These are phyloP conservation scores for Neonothopanus nambi DNA, from an alignment of 1,284 basidiomycete genomes.

Conservation along the genomic window DNA sequence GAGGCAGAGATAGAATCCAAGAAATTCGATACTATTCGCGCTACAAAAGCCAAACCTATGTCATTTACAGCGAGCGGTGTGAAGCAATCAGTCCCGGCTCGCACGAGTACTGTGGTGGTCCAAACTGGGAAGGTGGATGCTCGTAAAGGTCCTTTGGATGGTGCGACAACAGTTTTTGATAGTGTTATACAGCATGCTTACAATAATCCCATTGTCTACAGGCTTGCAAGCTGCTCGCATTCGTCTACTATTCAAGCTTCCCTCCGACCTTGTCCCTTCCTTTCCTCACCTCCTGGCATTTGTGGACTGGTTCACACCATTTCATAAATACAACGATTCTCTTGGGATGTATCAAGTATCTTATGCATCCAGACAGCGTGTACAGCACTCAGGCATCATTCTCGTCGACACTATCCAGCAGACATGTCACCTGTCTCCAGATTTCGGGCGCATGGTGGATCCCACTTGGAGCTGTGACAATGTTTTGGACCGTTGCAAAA, in stretches of 20 bases:
- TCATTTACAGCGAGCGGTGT: not conserved
- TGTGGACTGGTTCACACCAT: conserved; percentile 19
- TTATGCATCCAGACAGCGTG: conserved; percentile 1
- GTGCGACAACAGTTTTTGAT: not conserved
- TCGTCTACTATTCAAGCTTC: conserved; percentile 14
- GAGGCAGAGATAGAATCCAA: not conserved
- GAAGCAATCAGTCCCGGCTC: not conserved
- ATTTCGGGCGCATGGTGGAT: not conserved
- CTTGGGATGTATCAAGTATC: conserved; percentile 13
- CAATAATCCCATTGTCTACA: not conserved
- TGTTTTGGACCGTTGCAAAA: not conserved
- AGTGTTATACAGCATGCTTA: not conserved
- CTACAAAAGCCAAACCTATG: not conserved
- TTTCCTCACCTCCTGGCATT: conserved; percentile 8
- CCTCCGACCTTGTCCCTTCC: conserved; percentile 3
- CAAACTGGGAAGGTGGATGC: not conserved
- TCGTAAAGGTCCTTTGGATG: not conserved
- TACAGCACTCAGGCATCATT: conserved; percentile 9
- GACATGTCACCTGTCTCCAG: conserved; percentile 13
- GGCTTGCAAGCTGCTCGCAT: conserved; percentile 12
- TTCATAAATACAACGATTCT: conserved; percentile 4
- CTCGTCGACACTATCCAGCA: conserved; percentile 10
- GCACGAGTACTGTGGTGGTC: conserved; percentile 1
- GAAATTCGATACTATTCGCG: not conserved
- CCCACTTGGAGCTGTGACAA: not conserved